Base-by-base conservation (phyloP, 371 early-diverging fungal genomes). In the Mortierella sp. region DNA sequence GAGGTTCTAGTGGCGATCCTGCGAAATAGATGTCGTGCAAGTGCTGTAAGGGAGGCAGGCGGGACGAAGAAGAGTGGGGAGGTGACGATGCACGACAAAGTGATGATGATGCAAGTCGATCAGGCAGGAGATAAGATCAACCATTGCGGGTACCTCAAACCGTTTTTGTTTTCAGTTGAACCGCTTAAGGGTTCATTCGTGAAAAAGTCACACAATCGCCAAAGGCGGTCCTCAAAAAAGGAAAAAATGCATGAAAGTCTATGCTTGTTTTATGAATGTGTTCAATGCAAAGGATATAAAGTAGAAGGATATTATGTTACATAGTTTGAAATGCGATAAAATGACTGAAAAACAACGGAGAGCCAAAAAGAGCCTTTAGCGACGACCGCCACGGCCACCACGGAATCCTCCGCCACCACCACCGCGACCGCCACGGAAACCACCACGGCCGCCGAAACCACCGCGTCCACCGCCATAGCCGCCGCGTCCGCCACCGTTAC, bases 341-440 rank as follows among this genome's bases (percentile, higher is more conserved):
- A 58, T 58, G 37, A 34, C 58, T 58, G 58, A 34, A 58, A 14
- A 58, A 58, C 58, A 34, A 58, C 58, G 37, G 8, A 16, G 34
- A 58, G 9, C 58, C 58, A 58, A 14, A 19, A 34, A 6, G 47
- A 22, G 67, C 9, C 37, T 45, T 70, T 70, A 70, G 14, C 70
- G 70, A 70, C 70, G 70, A 45, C 66, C 66, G 13, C 64, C 64
- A 41, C 64, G 64, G 26, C 70, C 70, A 61, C 70, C 83, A 76
- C 72, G 71, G 47, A 74, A 71, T 48, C 81, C 78, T n/a, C 90
- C 88, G 47, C 90, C 79, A 55, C 88, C 85, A 55, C 81, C 78
- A 29, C 90, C 88, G 47, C 90, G 79, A 55, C 88, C 85, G 13
- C 85, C 86, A 26, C 74, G 65, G n/a, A 86, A 80, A 52, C 82